Evolutionary conservation across 345 rosid genomes (phyloP).

Genomic region (Populus deltoides): DNA sequence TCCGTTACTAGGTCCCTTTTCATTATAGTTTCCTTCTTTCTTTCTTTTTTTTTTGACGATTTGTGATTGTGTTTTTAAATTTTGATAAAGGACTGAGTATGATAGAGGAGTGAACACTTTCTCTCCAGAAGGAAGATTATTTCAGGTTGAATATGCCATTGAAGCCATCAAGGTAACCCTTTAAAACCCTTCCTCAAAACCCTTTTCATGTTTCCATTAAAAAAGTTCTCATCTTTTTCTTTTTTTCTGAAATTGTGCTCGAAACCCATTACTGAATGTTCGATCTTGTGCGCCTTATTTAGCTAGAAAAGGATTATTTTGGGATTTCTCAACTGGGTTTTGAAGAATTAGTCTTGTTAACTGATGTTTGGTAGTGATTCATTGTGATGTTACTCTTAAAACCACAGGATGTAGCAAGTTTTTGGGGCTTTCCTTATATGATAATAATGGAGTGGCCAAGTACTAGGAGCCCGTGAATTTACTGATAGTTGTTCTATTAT

Average conservation of each 20-base stretch:
- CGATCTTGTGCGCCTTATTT: neutral
- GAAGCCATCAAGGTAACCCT: slow-evolving; percentile 86
- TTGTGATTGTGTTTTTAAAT: neutral
- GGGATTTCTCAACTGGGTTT: neutral
- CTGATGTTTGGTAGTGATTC: neutral
- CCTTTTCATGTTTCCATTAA: neutral
- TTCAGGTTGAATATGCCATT: slow-evolving; percentile 97
- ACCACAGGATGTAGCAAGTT: neutral
- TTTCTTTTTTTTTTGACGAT: neutral
- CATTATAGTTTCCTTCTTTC: neutral
- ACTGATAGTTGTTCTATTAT: neutral
- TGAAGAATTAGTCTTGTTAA: neutral
- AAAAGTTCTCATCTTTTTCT: neutral
- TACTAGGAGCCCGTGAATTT: neutral
- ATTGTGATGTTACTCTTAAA: neutral
- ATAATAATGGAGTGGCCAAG: neutral
- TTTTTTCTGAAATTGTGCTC: neutral
- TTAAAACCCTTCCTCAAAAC: neutral
- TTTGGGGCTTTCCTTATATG: neutral
- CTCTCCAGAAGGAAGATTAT: slow-evolving; percentile 93
- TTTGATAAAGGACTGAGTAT: slow-evolving; percentile 77
- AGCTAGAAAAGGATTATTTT: neutral
- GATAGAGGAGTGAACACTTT: slow-evolving; percentile 99
- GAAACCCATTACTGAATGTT: neutral
- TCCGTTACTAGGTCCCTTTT: neutral